Evolutionary conservation across 2,329 filamentous ascomycete species (phyloP), one percentile per base, ranked within the genome.

Genomic region (Decorospora gaudefroyi): DNA sequence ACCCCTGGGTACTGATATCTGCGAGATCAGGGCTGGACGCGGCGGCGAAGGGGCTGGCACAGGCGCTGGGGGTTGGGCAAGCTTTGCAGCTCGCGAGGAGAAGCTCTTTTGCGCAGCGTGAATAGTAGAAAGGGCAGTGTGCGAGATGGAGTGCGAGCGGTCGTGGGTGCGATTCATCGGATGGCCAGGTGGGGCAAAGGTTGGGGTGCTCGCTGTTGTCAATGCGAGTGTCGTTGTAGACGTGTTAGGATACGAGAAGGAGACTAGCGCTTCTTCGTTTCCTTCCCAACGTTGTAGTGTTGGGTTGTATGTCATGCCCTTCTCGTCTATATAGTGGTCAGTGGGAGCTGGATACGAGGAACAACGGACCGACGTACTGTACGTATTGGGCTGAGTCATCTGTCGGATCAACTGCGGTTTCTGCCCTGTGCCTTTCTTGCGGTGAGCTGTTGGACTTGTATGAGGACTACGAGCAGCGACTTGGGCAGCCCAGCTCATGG

Each of bases 261-360:
- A 82, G 52, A 81, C 80, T 39, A 95, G 76, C 22, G 80, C 86
- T 59, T 90, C 92, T 68, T 99, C 93, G 61, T 99, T 99, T 38
- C 93, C 93, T 76, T 99, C 93, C 93, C 93, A 99, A 35, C 84
- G 81, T 64, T 85, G 93, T 6, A 88, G 87, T 18, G 80, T 77
- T 5, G 93, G 89, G 64, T 99, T 97, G 69, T 96, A 99, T 41
- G 84, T 86, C 93, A 99, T 99, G 53, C 92, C 93, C 70, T 96
- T 93, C 49, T 96, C 81, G 63, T 85, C 89, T 92, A 58, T 27
- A 41, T 33, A 59, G 50, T 33, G 38, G 49, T 55, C 40, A 54
- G 44, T 39, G n/a, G n/a, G 30, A 21, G 42, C 31, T 19, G 12
- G 13, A 9, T n/a, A n/a, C n/a, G 8, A 18, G 17, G 29, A 33